These are phyloP conservation scores for Calycina marina DNA, from an alignment of 2,329 filamentous ascomycete genomes.

Conservation along the genomic window DNA sequence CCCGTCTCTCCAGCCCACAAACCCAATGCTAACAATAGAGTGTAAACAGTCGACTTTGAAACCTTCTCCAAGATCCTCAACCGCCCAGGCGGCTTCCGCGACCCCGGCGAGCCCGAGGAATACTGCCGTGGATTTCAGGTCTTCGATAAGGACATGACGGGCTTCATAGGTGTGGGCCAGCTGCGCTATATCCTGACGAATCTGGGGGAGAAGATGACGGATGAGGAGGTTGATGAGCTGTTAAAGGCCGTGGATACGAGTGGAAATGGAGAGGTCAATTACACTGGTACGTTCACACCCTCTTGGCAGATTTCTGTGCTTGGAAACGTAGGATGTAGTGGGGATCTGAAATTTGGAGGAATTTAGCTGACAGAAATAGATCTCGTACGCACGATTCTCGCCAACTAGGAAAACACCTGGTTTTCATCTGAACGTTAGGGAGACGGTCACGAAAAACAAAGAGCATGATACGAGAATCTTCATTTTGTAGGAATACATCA, in stretches of 20 bases:
- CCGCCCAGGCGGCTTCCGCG: constrained; percentile 93
- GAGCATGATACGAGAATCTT: constrained; percentile 7
- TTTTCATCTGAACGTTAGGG: not conserved
- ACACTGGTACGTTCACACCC: constrained; percentile 53
- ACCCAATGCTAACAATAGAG: not conserved
- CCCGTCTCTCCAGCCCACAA: constrained; percentile 1
- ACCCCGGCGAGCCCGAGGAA: constrained; percentile 92
- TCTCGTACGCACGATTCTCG: constrained; percentile 73
- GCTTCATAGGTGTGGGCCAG: constrained; percentile 94
- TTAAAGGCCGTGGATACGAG: constrained; percentile 96
- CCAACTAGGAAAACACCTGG: constrained; percentile 42
- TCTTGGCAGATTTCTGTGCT: not conserved
- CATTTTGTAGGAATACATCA: constrained; percentile 9
- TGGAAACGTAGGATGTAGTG: not conserved
- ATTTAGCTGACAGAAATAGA: constrained; percentile 32
- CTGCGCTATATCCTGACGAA: constrained; percentile 97
- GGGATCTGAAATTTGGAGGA: not conserved
- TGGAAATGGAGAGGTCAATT: constrained; percentile 84
- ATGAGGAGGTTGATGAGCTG: constrained; percentile 96
- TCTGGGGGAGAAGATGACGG: constrained; percentile 97
- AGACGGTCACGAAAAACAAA: not conserved
- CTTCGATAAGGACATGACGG: constrained; percentile 98
- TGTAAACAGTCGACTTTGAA: constrained; percentile 76
- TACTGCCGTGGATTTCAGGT: constrained; percentile 99
- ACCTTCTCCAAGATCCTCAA: constrained; percentile 94